Evolutionary conservation across 1,284 basidiomycete genomes (phyloP), one percentile per base, ranked within the genome.

Genomic region (Naganishia cerealis): DNA sequence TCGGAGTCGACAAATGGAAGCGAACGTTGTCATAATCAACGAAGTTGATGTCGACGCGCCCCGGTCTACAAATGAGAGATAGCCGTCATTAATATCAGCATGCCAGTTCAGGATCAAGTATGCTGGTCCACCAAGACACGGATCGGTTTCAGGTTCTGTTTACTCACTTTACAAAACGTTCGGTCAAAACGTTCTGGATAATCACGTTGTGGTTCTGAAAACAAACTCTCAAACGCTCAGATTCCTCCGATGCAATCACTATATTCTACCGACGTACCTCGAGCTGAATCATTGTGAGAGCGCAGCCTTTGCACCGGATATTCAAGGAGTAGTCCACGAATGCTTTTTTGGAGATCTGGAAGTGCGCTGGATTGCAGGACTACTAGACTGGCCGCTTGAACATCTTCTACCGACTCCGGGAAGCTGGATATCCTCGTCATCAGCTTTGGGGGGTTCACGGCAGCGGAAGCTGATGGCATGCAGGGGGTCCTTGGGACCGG

Each of bases 11-110:
- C 65, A 99, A 81, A 79, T 91, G 94, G 82, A 98, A 99, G 57
- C 93, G 87, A 63, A 99, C 94, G 61, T 92, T 91, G 81, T 99
- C 96, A 77, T 94, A 99, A 82, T 99, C 95, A 66, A 97, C 94
- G 74, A 99, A 98, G 70, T 91, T 88, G 70, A 98, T 90, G 82
- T 99, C 96, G 70, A 96, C 85, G 24, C 91, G 88, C 4, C 89
- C 87, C 16, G 94, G 92, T 77, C 93, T 96, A 79, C 18, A 63
- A 66, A 69, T 57, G 69, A 36, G 67, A 24, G 46, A 50, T 8
- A 24, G 21, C 24, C 39, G 50, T 40, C 16, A 50, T 55, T n/a
- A 50, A 40, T 24, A n/a, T 16, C 15, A 36, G 29, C 40, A 26
- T 36, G 43, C 26, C 18, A 18, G 16, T 55, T 9, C n/a, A 24